Evolutionary conservation across 129 eudicot species (phyloP), one percentile per base, ranked within the genome.

Genomic region (Arctium lappa): DNA sequence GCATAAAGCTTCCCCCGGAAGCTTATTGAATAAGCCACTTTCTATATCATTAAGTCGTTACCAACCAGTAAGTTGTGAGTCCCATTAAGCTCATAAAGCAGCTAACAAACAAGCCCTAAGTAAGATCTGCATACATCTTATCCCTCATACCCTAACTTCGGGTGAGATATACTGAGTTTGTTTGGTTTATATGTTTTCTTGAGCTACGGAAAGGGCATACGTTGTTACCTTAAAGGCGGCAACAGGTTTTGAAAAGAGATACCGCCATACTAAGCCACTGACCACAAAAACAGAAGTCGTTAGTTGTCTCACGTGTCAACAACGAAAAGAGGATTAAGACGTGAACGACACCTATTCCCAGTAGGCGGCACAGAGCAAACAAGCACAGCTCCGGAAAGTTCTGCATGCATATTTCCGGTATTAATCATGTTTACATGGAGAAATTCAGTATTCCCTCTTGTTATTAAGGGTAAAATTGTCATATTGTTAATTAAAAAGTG

Each of bases 291-390:
- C 48, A 72, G 36, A 75, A 72, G 31, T 73, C n/a, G 78, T 87
- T 81, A 86, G 80, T 48, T 62, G 27, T 38, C 40, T 50, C 48
- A 84, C 6, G 39, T 70, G 27, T 62, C 42, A 22, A 53, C 76
- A 81, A 44, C 15, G 3, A 79, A 74, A 85, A 65, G 11, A 69
- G 65, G 63, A 34, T 71, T 34, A 15, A 81, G 33, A 36, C 37
- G 13, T 72, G 78, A 80, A 70, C 73, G 27, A 39, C 85, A 94
- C 98, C 98, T 90, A 80, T 94, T 91, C 42, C 98, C 97, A 1
- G 97, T 86, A 75, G 98, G 98, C 48, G 98, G 98, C 60, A 94
- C 98, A 9, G 98, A 94, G 89, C 98, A 94, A 87, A 90, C 87
- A 74, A 94, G 97, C 84, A 91, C 93, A 83, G 93, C 93, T 84